Evolutionary conservation across 495 filamentous ascomycete species (phyloP).

Genomic region (Massariosphaeria phaeospora): DNA sequence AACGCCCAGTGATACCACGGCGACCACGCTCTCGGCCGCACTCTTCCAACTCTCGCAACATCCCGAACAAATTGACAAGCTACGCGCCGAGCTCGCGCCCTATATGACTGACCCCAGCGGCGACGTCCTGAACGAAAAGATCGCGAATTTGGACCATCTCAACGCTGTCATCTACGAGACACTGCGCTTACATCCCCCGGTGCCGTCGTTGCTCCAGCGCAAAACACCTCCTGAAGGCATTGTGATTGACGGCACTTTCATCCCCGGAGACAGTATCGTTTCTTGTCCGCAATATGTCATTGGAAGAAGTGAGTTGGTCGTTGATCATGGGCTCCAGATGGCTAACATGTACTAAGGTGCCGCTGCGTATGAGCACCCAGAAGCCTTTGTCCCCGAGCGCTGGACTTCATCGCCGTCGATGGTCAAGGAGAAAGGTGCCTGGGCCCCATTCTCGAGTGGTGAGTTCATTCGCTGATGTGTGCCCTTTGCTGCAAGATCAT

Average conservation of each 20-base stretch:
- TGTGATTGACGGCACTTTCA: not conserved
- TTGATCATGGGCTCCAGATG: not conserved
- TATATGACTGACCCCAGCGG: not conserved
- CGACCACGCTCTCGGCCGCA: not conserved
- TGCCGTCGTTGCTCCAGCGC: not conserved
- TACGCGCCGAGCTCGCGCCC: not conserved
- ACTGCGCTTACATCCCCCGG: not conserved
- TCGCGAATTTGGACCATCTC: not conserved
- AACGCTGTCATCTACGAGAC: not conserved
- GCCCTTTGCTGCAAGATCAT: too few relatives aligned
- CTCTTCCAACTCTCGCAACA: not conserved
- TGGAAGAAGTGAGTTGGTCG: not conserved
- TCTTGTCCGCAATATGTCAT: not conserved
- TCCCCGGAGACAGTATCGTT: not conserved
- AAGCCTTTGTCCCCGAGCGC: not conserved
- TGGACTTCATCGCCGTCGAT: not conserved
- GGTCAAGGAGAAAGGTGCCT: not conserved
- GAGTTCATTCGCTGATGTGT: too few relatives aligned
- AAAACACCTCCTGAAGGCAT: not conserved
- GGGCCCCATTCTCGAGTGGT: not conserved
- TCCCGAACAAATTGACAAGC: not conserved
- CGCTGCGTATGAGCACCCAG: not conserved
- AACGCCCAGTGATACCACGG: not conserved
- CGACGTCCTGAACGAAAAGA: not conserved
- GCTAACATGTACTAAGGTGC: not conserved